phyloP scores from a whole-genome alignment of 2,329 filamentous ascomycete species.

The Lachnum nothofagi region DNA sequence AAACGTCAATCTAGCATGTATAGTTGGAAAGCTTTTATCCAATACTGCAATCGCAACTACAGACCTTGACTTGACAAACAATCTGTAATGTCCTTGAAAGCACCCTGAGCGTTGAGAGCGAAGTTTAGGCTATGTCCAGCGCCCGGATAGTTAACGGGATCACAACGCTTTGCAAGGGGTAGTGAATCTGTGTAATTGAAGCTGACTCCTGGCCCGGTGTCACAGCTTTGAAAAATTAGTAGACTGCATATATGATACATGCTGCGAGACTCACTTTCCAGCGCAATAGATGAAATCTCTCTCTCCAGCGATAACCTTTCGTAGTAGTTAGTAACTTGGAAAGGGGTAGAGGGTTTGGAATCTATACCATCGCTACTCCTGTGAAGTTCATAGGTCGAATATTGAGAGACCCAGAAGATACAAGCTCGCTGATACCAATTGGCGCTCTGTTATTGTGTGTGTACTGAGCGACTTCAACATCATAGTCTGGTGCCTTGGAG shows the following conservation, averaged over 20 bases:
- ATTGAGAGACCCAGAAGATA: slow-evolving; percentile 14
- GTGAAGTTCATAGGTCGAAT: slow-evolving; percentile 3
- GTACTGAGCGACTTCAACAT: slow-evolving; percentile 16
- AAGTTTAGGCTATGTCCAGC: slow-evolving; percentile 36
- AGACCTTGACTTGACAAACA: background rate
- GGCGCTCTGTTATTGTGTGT: slow-evolving; percentile 15
- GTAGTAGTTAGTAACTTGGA: background rate
- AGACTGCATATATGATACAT: background rate
- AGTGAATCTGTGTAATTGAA: slow-evolving; percentile 4
- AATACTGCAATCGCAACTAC: background rate
- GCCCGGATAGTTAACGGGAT: slow-evolving; percentile 32
- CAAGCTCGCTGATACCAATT: slow-evolving; percentile 20
- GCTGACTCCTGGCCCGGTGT: background rate
- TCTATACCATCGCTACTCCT: slow-evolving; percentile 20
- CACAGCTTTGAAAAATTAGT: background rate
- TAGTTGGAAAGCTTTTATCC: background rate
- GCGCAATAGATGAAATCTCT: slow-evolving; percentile 24
- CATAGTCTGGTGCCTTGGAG: slow-evolving; percentile 27
- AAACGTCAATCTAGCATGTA: background rate
- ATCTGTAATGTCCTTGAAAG: slow-evolving; percentile 11
- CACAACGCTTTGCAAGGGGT: slow-evolving; percentile 5
- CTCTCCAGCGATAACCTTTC: slow-evolving; percentile 15
- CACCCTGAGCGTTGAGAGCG: slow-evolving; percentile 8
- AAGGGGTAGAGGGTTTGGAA: background rate
- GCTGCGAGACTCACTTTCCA: slow-evolving; percentile 16